phyloP scores from a whole-genome alignment of 495 filamentous ascomycete species.

The Hypoxylon trugodes region DNA sequence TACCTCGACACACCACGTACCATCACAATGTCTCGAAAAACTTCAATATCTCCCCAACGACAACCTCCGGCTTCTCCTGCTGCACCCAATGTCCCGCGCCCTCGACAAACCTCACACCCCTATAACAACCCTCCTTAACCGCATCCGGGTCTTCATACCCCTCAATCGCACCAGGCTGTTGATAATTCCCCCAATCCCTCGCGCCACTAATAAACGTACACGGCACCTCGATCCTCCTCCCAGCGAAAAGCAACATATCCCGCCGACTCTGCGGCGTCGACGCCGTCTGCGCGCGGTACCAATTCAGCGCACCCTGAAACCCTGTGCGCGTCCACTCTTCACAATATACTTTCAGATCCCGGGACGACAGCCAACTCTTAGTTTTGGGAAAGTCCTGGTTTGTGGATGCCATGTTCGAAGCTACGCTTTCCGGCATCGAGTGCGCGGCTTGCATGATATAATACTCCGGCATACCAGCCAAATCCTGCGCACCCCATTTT shows the following conservation, averaged over 20 bases:
- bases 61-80: conserved; percentile 68
- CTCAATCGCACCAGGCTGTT: conserved; percentile 69
- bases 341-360: conserved; percentile 68
- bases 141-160: conserved; percentile 61
- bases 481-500: conserved; percentile 62
- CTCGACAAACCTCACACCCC: conserved; percentile 60
- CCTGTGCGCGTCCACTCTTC: conserved; percentile 69
- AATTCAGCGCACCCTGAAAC: conserved; percentile 75
- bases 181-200: conserved; percentile 73
- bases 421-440: conserved; percentile 67
- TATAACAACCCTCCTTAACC: conserved; percentile 52
- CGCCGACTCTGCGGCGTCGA: conserved; percentile 49
- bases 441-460: conserved; percentile 70
- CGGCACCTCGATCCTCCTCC: conserved; percentile 70
- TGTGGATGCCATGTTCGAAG: conserved; percentile 59
- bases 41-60: conserved; percentile 58
- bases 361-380: conserved; percentile 61
- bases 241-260: conserved; percentile 68
- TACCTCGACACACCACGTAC: not conserved
- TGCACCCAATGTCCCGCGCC: conserved; percentile 73
- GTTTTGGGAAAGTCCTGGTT: conserved; percentile 51
- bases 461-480: conserved; percentile 69
- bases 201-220: conserved; percentile 66
- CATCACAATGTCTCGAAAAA: conserved; percentile 48
- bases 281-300: conserved; percentile 69